phyloP scores from a whole-genome alignment of 2,329 filamentous ascomycete genomes.

The Venturia effusa region DNA sequence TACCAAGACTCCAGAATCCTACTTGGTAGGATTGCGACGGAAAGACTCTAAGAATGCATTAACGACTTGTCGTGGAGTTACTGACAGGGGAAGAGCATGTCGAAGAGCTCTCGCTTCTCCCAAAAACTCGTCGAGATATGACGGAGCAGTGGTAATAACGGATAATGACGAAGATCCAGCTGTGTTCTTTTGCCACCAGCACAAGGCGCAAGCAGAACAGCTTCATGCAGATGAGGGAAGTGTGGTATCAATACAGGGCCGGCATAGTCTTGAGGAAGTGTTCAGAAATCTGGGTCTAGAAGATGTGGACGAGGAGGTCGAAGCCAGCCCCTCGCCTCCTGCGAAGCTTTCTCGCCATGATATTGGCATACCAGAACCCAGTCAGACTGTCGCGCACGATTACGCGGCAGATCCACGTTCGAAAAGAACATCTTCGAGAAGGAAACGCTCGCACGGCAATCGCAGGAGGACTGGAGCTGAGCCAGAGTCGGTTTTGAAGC shows the following conservation, averaged over 20 bases:
- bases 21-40: constrained; percentile 43
- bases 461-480: neutral
- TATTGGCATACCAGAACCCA: constrained; percentile 2
- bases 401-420: neutral
- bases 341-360: neutral
- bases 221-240: constrained; percentile 17
- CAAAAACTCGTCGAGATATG: constrained; percentile 10
- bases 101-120: constrained; percentile 51
- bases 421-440: neutral
- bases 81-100: constrained; percentile 71
- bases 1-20: constrained; percentile 11
- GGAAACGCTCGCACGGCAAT: neutral
- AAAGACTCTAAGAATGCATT: constrained; percentile 76
- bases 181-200: constrained; percentile 84
- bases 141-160: constrained; percentile 30
- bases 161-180: constrained; percentile 43
- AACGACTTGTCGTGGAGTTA: constrained; percentile 82
- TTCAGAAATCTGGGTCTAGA: constrained; percentile 10
- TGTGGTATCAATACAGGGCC: constrained; percentile 7
- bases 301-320: constrained; percentile 9
- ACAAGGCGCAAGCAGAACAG: constrained; percentile 68
- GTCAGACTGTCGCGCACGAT: constrained; percentile 2
- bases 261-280: constrained; percentile 9
- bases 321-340: neutral
- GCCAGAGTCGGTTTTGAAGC: neutral